Evolutionary conservation across 2,329 filamentous ascomycete species (phyloP).

Genomic region (Ploettnerulaceae sp.): DNA sequence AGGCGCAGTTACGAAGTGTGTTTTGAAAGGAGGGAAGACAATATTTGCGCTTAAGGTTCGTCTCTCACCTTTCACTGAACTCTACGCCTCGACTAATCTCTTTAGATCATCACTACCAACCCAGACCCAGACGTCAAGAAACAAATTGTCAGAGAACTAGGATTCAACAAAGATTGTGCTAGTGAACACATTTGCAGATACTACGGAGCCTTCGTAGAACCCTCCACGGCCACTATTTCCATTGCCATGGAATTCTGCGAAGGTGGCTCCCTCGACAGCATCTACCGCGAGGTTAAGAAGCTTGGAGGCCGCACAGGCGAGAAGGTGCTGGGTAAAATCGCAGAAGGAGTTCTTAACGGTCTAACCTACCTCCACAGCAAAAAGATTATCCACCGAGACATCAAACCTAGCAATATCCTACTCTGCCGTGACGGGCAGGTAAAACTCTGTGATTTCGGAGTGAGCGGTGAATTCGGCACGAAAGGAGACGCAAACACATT

Average conservation of each 20-base stretch:
- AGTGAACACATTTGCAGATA: constrained; percentile 96
- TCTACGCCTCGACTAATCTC: constrained; percentile 7
- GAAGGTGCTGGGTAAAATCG: constrained; percentile 94
- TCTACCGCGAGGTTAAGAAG: constrained; percentile 96
- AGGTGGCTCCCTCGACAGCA: constrained; percentile 90
- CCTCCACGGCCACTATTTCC: constrained; percentile 92
- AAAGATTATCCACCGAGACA: constrained; percentile 97
- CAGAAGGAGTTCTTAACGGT: constrained; percentile 89
- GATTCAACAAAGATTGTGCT: constrained; percentile 96
- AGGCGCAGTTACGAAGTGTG: constrained; percentile 88
- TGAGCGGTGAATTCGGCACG: constrained; percentile 95
- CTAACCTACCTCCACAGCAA: constrained; percentile 92
- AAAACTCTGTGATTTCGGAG: constrained; percentile 97
- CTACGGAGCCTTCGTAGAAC: constrained; percentile 91
- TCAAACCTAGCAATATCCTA: constrained; percentile 96
- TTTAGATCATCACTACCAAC: constrained; percentile 92
- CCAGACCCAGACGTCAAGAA: constrained; percentile 98
- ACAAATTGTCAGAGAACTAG: constrained; percentile 92
- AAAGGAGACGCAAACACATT: constrained; percentile 99
- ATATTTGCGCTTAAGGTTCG: constrained; percentile 92
- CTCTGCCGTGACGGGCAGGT: constrained; percentile 89
- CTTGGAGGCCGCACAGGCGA: constrained; percentile 91
- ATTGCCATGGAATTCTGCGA: constrained; percentile 99
- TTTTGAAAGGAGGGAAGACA: constrained; percentile 85
- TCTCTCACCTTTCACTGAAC: background rate